These are phyloP conservation scores for Lasiodiplodia hormozganensis DNA, from an alignment of 2,329 filamentous ascomycete species.

Conservation along the genomic window DNA sequence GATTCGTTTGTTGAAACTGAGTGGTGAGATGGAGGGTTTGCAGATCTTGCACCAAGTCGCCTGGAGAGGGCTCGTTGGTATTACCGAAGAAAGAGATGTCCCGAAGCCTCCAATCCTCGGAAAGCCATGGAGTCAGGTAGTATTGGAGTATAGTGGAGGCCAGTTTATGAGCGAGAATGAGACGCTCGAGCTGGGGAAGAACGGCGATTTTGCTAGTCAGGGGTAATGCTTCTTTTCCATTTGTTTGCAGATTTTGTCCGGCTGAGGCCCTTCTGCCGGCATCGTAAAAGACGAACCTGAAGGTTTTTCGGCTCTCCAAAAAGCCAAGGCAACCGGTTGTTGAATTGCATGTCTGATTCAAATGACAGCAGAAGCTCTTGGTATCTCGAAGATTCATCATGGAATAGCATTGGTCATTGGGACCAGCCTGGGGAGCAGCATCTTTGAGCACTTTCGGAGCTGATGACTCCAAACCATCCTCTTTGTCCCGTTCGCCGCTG, in stretches of 20 bases:
- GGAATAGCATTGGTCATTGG: not conserved
- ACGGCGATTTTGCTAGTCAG: slow-evolving; percentile 25
- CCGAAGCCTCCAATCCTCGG: slow-evolving; percentile 33
- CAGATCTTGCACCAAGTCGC: slow-evolving; percentile 27
- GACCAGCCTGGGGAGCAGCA: not conserved
- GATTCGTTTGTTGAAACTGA: not conserved
- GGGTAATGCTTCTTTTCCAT: not conserved
- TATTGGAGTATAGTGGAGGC: slow-evolving; percentile 35
- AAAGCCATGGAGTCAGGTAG: slow-evolving; percentile 37
- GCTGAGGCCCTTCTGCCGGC: slow-evolving; percentile 11
- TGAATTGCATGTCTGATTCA: slow-evolving; percentile 32
- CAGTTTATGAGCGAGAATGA: slow-evolving; percentile 34
- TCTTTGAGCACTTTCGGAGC: not conserved
- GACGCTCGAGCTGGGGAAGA: slow-evolving; percentile 32
- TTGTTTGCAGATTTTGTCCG: not conserved
- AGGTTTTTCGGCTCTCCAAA: slow-evolving; percentile 35
- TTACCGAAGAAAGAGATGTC: slow-evolving; percentile 35
- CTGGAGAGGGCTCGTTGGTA: not conserved
- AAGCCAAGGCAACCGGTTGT: slow-evolving; percentile 33
- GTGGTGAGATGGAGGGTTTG: slow-evolving; percentile 35
- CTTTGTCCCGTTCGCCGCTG: not conserved
- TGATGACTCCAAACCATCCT: not conserved
- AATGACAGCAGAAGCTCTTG: slow-evolving; percentile 37
- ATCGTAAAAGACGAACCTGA: slow-evolving; percentile 37
- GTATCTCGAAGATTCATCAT: slow-evolving; percentile 36